These are phyloP conservation scores for Stephania cephalantha DNA, from an alignment of 164 flowering plant genomes.

Conservation along the genomic window DNA sequence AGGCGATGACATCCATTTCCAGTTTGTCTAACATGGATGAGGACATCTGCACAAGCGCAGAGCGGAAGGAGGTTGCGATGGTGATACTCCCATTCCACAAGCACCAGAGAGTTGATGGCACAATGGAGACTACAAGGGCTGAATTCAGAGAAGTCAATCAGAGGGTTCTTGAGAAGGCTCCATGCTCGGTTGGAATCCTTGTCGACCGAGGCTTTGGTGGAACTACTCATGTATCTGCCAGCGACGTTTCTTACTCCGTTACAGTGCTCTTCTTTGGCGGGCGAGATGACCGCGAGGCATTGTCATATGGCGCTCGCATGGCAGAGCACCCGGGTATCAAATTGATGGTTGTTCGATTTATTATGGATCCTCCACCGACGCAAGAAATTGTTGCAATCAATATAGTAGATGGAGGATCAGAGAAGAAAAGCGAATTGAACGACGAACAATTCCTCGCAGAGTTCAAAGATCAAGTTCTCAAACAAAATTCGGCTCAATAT, in stretches of 20 bases:
- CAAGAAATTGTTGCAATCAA: conserved; percentile 17
- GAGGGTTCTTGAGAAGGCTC: conserved; percentile 43
- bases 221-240: conserved; percentile 37
- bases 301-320: conserved; percentile 54
- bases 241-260: conserved; percentile 30
- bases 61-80: conserved; percentile 29
- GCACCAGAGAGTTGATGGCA: conserved; percentile 27
- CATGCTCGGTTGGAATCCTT: conserved; percentile 55
- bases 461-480: conserved; percentile 19
- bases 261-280: conserved; percentile 60
- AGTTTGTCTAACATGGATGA: conserved; percentile 49
- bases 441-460: conserved; percentile 34
- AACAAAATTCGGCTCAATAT: conserved; percentile 21
- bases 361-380: conserved; percentile 14
- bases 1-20: conserved; percentile 65
- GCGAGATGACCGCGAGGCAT: conserved; percentile 55
- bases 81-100: conserved; percentile 32
- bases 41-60: conserved; percentile 62
- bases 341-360: conserved; percentile 19
- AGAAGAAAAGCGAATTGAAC: neutral
- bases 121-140: conserved; percentile 24
- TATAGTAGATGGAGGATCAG: conserved; percentile 4
- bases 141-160: conserved; percentile 30
- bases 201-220: conserved; percentile 67
- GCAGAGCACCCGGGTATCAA: conserved; percentile 64